Conservation (phyloP, 148 eudicot species). For the Heliamphora exappendiculata region DNA sequence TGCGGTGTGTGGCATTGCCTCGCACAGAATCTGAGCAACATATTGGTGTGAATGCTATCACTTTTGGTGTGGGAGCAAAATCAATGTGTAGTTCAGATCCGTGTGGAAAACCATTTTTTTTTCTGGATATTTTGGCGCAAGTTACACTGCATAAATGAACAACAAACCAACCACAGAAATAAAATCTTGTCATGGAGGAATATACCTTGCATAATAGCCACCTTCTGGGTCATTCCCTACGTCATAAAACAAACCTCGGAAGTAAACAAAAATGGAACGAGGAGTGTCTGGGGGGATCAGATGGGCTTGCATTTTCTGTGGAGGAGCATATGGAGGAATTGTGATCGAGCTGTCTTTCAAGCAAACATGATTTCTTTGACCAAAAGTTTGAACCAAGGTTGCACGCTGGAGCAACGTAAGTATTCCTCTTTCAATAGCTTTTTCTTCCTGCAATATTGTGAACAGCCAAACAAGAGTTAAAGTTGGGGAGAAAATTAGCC, state of each 20-base stretch:
- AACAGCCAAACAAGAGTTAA: background rate
- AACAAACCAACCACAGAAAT: background rate
- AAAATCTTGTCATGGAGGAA: background rate
- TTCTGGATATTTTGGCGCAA: too few species aligned
- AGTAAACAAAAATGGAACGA: slow-evolving; percentile 95
- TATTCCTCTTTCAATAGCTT: slow-evolving; percentile 95
- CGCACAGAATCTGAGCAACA: too few species aligned
- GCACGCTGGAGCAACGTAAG: slow-evolving; percentile 82
- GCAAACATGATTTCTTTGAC: slow-evolving; percentile 95
- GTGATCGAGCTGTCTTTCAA: slow-evolving; percentile 88
- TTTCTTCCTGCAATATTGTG: slow-evolving; percentile 70
- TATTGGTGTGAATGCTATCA: too few species aligned
- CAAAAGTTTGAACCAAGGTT: slow-evolving; percentile 95
- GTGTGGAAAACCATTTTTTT: too few species aligned
- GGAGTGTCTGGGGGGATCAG: slow-evolving; percentile 82
- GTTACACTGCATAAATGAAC: too few species aligned
- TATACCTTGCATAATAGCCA: slow-evolving; percentile 96
- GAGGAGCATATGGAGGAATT: slow-evolving; percentile 97
- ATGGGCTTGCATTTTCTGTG: slow-evolving; percentile 97
- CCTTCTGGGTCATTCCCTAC: slow-evolving; percentile 99
- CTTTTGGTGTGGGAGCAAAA: too few species aligned
- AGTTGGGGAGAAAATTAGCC: background rate
- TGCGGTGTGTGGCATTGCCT: too few species aligned
- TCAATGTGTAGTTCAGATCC: too few species aligned
- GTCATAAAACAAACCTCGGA: slow-evolving; percentile 94